A percentile compares a stretch with the other conserved stretches of the same genome.
phyloP scores from a whole-genome alignment of 169 alveolate species.

The Theileria parva region DNA sequence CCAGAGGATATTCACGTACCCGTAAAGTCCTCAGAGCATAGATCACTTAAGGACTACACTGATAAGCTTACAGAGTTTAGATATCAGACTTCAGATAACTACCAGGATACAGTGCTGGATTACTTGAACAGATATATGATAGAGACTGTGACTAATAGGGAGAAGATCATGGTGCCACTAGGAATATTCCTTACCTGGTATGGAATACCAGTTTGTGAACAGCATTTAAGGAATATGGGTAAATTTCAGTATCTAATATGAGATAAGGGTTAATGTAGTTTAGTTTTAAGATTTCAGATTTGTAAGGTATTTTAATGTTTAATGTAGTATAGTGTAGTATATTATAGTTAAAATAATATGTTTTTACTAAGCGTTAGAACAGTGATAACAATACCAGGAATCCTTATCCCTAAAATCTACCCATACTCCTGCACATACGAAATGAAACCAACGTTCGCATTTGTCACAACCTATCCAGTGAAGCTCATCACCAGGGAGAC shows the following conservation, averaged over 20 bases:
- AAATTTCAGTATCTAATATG: neutral
- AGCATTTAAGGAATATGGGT: neutral
- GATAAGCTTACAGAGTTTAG: neutral
- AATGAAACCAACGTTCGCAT: conserved; percentile 80
- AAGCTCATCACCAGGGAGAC: conserved; percentile 80
- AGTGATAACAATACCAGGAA: conserved; percentile 20
- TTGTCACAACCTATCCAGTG: conserved; percentile 82
- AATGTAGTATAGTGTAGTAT: neutral
- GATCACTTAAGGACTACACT: neutral
- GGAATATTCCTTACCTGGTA: conserved; percentile 9
- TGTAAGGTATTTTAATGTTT: neutral
- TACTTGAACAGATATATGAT: neutral
- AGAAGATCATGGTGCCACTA: neutral
- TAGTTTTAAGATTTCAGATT: neutral
- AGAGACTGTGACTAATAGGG: neutral
- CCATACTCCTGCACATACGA: conserved; percentile 74
- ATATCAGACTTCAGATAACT: neutral
- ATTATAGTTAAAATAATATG: no score
- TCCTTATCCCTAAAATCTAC: conserved; percentile 32
- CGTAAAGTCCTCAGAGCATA: neutral
- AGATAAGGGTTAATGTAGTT: neutral
- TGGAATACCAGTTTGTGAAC: neutral
- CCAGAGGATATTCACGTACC: neutral
- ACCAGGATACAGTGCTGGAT: neutral
- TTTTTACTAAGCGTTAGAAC: neutral